Conservation (phyloP, 2,329 filamentous ascomycete species). For the Pseudocercospora macadamiae region DNA sequence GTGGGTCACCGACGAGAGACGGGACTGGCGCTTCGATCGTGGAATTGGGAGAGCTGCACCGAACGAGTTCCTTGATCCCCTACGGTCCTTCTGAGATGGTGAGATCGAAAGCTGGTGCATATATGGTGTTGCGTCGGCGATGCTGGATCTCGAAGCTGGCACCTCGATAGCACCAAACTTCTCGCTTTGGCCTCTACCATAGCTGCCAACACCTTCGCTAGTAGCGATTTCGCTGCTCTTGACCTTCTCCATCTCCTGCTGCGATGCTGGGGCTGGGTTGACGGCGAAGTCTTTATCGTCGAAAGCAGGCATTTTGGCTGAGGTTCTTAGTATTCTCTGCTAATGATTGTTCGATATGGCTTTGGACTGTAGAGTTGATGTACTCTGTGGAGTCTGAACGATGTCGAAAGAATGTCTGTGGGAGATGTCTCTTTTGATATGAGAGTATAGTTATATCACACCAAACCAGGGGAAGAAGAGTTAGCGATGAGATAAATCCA, state of each 20-base stretch:
- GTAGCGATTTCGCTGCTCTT: slow-evolving; percentile 34
- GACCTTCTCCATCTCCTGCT: slow-evolving; percentile 30
- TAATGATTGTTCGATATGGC: not conserved
- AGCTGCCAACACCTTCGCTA: slow-evolving; percentile 22
- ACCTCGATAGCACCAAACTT: slow-evolving; percentile 63
- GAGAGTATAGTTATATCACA: slow-evolving; percentile 2
- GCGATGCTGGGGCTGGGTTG: slow-evolving; percentile 42
- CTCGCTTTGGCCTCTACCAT: slow-evolving; percentile 32
- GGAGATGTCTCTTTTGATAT: not conserved
- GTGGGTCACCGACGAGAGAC: slow-evolving; percentile 65
- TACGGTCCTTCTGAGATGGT: slow-evolving; percentile 68
- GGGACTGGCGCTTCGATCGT: slow-evolving; percentile 68
- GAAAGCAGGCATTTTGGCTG: slow-evolving; percentile 60
- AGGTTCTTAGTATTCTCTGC: slow-evolving; percentile 4
- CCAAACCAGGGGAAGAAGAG: not conserved
- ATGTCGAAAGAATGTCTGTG: not conserved
- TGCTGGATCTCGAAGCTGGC: slow-evolving; percentile 67
- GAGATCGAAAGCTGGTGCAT: slow-evolving; percentile 73
- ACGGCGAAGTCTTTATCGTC: slow-evolving; percentile 60
- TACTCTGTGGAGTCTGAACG: not conserved
- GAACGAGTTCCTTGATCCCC: slow-evolving; percentile 75
- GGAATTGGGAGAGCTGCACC: slow-evolving; percentile 74
- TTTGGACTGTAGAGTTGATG: not conserved
- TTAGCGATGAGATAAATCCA: not conserved
- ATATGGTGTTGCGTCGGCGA: slow-evolving; percentile 68